Conservation (phyloP, 257 asterid genomes). For the Linderniella brevidens region DNA sequence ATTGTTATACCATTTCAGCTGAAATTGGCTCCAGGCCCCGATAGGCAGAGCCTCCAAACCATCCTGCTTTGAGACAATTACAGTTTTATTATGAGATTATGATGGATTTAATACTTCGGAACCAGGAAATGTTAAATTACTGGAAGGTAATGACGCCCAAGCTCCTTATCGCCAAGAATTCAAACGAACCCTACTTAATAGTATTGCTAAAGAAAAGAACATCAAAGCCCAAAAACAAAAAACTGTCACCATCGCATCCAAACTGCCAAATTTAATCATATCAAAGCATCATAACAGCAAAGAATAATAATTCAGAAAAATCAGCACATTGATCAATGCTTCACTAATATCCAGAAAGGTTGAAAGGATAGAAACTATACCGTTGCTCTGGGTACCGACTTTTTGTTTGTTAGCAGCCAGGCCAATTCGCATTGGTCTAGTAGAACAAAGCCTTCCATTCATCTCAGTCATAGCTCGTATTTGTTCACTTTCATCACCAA, state of each 20-base stretch:
- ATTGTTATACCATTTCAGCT: slow-evolving; percentile 69
- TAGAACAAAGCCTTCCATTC: slow-evolving; percentile 84
- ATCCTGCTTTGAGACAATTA: slow-evolving; percentile 92
- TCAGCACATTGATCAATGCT: slow-evolving; percentile 4
- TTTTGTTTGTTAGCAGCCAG: slow-evolving; percentile 86
- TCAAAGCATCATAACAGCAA: slow-evolving; percentile 15
- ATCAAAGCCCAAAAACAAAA: slow-evolving; percentile 24
- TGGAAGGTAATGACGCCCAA: slow-evolving; percentile 34
- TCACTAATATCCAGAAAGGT: slow-evolving; percentile 12
- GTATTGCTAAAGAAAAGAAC: slow-evolving; percentile 20
- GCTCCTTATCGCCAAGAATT: slow-evolving; percentile 29
- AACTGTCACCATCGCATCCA: slow-evolving; percentile 15
- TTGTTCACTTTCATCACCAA: slow-evolving; percentile 76
- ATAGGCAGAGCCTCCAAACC: slow-evolving; percentile 72
- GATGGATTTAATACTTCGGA: slow-evolving; percentile 26
- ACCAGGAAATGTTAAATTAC: slow-evolving; percentile 21
- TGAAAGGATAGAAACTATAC: slow-evolving; percentile 17
- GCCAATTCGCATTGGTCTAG: slow-evolving; percentile 91
- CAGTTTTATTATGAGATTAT: slow-evolving; percentile 55
- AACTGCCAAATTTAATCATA: slow-evolving; percentile 19
- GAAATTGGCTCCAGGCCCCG: slow-evolving; percentile 80
- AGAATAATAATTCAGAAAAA: slow-evolving; percentile 10
- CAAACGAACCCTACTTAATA: slow-evolving; percentile 23
- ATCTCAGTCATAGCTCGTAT: slow-evolving; percentile 80
- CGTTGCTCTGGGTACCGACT: slow-evolving; percentile 45